phyloP scores from a whole-genome alignment of 2,329 filamentous ascomycete genomes.

The Nannizzia gypsea region DNA sequence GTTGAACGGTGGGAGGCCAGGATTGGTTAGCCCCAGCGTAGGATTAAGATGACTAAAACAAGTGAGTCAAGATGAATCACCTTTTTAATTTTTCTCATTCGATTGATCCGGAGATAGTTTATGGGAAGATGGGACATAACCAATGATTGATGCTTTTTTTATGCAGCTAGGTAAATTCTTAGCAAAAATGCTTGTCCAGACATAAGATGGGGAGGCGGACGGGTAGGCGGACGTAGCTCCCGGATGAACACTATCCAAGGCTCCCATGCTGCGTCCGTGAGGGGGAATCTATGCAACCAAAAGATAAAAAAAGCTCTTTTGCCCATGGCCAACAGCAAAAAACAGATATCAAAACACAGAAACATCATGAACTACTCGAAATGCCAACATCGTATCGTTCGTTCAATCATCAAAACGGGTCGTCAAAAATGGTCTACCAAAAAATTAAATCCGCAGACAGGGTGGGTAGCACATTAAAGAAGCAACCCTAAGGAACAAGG shows the following conservation, averaged over 20 bases:
- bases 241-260: background rate
- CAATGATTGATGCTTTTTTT: background rate
- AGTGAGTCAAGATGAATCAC: background rate
- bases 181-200: conserved; percentile 2
- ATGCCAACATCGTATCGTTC: background rate
- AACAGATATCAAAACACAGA: background rate
- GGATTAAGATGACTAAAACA: no score
- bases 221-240: background rate
- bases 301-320: background rate
- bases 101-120: background rate
- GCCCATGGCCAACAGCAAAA: background rate
- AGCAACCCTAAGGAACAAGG: background rate
- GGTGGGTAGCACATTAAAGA: background rate
- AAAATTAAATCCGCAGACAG: no score
- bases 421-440: background rate
- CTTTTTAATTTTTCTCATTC: background rate
- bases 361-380: background rate
- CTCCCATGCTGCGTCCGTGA: background rate
- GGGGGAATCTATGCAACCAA: background rate
- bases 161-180: background rate
- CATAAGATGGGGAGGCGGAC: background rate
- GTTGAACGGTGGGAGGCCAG: background rate
- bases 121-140: background rate
- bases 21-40: no score
- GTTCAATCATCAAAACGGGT: background rate